These are phyloP conservation scores for Cladophialophora immunda DNA, from an alignment of 2,329 filamentous ascomycete species.

Conservation along the genomic window DNA sequence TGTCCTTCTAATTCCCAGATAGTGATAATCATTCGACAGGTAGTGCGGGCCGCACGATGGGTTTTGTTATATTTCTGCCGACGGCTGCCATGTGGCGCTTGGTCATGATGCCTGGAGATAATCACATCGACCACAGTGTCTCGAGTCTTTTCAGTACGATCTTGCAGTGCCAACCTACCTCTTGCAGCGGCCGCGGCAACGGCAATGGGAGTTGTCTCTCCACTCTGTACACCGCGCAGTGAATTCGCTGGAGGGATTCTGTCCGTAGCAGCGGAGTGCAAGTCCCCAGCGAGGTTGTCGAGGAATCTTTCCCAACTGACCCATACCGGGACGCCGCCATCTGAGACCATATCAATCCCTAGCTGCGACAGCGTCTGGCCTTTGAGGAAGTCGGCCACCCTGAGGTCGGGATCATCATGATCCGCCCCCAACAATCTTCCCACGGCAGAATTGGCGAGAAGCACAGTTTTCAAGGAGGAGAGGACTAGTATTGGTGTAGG, in stretches of 20 bases:
- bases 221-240: slow-evolving; percentile 23
- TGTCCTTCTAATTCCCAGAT: slow-evolving; percentile 75
- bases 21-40: slow-evolving; percentile 79
- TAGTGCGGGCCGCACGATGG: slow-evolving; percentile 55
- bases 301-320: slow-evolving; percentile 64
- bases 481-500: slow-evolving; percentile 76
- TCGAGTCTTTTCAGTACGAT: slow-evolving; percentile 54
- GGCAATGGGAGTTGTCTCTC: slow-evolving; percentile 29
- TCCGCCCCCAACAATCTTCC: slow-evolving; percentile 71
- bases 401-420: slow-evolving; percentile 42
- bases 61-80: slow-evolving; percentile 45
- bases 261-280: slow-evolving; percentile 11
- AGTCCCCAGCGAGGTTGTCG: slow-evolving; percentile 55
- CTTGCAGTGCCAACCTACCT: slow-evolving; percentile 29
- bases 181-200: slow-evolving; percentile 7
- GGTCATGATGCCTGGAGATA: slow-evolving; percentile 53
- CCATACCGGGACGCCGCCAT: slow-evolving; percentile 62
- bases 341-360: slow-evolving; percentile 76
- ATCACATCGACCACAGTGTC: slow-evolving; percentile 74
- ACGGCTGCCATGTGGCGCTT: slow-evolving; percentile 50
- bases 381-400: slow-evolving; percentile 66
- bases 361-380: slow-evolving; percentile 74
- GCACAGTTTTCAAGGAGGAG: slow-evolving; percentile 72
- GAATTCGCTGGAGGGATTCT: slow-evolving; percentile 5
- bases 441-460: slow-evolving; percentile 79